These are phyloP conservation scores for Microbotryum intermedium DNA, from an alignment of 1,284 basidiomycete species.

Conservation along the genomic window DNA sequence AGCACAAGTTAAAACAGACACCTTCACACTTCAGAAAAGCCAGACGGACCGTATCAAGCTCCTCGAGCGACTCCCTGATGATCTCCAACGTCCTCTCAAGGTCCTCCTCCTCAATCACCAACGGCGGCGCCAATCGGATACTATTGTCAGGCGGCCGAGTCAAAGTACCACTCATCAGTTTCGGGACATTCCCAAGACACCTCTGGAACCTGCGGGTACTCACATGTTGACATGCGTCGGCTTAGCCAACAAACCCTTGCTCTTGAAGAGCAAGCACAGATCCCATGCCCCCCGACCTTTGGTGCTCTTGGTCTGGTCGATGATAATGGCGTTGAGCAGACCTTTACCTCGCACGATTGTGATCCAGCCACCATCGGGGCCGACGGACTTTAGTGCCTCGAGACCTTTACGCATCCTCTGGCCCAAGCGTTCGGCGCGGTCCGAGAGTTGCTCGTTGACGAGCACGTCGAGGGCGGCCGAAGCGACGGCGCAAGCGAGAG, in stretches of 20 bases:
- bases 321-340: slow-evolving; percentile 86
- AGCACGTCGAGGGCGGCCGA: slow-evolving; percentile 84
- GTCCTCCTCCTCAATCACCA: slow-evolving; percentile 84
- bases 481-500: slow-evolving; percentile 88
- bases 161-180: neutral
- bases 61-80: slow-evolving; percentile 65
- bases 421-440: slow-evolving; percentile 69
- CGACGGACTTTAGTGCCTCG: slow-evolving; percentile 37
- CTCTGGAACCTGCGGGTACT: slow-evolving; percentile 36
- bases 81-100: slow-evolving; percentile 63
- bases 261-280: slow-evolving; percentile 85
- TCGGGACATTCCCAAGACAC: neutral
- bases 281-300: slow-evolving; percentile 88
- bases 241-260: slow-evolving; percentile 82
- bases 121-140: slow-evolving; percentile 88
- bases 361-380: slow-evolving; percentile 31
- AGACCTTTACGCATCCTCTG: slow-evolving; percentile 68
- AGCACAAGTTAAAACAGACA: no score
- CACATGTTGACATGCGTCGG: slow-evolving; percentile 92
- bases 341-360: slow-evolving; percentile 45
- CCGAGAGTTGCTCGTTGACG: slow-evolving; percentile 71
- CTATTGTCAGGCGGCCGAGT: slow-evolving; percentile 43
- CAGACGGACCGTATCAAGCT: slow-evolving; percentile 62
- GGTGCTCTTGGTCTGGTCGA: slow-evolving; percentile 68
- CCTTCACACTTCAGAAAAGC: no score